Percentiles rank a stretch among this genome's conserved stretches.
Conservation (phyloP, 305 asterid species). For the Fraxinus xanthoxyloides region DNA sequence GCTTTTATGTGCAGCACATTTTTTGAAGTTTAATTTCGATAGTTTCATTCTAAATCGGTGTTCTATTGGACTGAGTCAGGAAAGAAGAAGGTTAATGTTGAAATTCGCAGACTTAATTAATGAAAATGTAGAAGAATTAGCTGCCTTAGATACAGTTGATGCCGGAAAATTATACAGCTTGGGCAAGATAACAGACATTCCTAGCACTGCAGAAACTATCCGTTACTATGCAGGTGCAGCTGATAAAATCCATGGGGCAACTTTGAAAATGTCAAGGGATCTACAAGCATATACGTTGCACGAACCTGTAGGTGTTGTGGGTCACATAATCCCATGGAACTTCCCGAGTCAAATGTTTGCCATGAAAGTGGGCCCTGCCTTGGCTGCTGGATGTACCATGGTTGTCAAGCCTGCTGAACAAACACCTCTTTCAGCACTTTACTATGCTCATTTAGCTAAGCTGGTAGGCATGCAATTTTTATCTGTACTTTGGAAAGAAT, state of each 20-base stretch:
- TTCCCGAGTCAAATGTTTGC: constrained; percentile 46
- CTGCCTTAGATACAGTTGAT: constrained; percentile 54
- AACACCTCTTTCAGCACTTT: constrained; percentile 67
- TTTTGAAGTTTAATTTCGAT: not conserved
- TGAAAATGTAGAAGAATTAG: constrained; percentile 56
- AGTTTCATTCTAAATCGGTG: not conserved
- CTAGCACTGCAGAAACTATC: constrained; percentile 40
- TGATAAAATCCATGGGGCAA: constrained; percentile 72
- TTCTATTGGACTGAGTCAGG: constrained; percentile 33
- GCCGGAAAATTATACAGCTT: constrained; percentile 52
- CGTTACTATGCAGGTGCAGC: constrained; percentile 77
- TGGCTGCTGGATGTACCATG: constrained; percentile 76
- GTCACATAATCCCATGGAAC: constrained; percentile 70
- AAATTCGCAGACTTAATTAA: constrained; percentile 67
- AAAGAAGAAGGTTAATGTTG: constrained; percentile 56
- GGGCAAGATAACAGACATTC: constrained; percentile 47
- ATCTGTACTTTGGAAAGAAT: not conserved
- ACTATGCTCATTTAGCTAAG: constrained; percentile 61
- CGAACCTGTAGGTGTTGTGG: constrained; percentile 79
- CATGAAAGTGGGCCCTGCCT: constrained; percentile 50
- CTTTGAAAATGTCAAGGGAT: constrained; percentile 63
- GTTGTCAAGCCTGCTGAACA: constrained; percentile 69
- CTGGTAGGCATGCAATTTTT: constrained; percentile 27
- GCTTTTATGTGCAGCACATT: not conserved
- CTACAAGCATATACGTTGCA: constrained; percentile 57